phyloP scores from a whole-genome alignment of 495 filamentous ascomycete genomes.

The Cladorrhinum samala region DNA sequence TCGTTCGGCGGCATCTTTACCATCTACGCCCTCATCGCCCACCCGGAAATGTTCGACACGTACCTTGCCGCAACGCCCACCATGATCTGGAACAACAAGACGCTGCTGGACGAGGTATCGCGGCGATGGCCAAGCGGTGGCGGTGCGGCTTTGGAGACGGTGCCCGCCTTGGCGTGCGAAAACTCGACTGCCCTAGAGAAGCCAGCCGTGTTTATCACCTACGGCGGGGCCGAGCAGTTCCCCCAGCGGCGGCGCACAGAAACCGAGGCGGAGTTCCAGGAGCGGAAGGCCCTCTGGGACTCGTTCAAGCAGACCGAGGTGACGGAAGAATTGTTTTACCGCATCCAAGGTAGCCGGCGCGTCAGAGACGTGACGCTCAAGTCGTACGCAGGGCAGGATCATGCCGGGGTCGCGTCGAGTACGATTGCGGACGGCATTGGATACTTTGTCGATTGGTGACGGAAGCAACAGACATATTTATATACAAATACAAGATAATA shows the following conservation, averaged over 20 bases:
- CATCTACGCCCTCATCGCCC: slow-evolving; percentile 9
- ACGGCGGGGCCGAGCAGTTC: slow-evolving; percentile 18
- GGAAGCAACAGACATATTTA: too few relatives aligned
- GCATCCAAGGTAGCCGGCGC: slow-evolving; percentile 12
- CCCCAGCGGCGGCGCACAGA: slow-evolving; percentile 14
- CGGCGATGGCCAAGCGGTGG: slow-evolving; percentile 6
- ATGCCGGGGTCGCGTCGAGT: slow-evolving; percentile 16
- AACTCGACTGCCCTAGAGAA: neutral
- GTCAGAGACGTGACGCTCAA: slow-evolving; percentile 17
- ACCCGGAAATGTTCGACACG: slow-evolving; percentile 17
- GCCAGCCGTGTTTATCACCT: slow-evolving; percentile 15
- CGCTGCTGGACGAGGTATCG: slow-evolving; percentile 13
- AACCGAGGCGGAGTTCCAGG: slow-evolving; percentile 17
- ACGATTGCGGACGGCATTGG: slow-evolving; percentile 21
- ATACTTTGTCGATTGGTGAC: slow-evolving; percentile 24
- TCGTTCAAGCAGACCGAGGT: slow-evolving; percentile 11
- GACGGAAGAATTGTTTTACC: slow-evolving; percentile 17
- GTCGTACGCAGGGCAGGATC: slow-evolving; percentile 20
- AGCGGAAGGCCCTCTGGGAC: slow-evolving; percentile 4
- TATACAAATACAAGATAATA: too few relatives aligned
- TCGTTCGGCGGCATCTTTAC: slow-evolving; percentile 18
- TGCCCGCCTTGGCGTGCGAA: neutral
- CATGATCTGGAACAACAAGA: slow-evolving; percentile 6
- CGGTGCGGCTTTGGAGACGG: neutral
- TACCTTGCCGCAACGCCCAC: slow-evolving; percentile 14